These are phyloP conservation scores for Xeromyces bisporus DNA, from an alignment of 495 filamentous ascomycete genomes.

Conservation along the genomic window DNA sequence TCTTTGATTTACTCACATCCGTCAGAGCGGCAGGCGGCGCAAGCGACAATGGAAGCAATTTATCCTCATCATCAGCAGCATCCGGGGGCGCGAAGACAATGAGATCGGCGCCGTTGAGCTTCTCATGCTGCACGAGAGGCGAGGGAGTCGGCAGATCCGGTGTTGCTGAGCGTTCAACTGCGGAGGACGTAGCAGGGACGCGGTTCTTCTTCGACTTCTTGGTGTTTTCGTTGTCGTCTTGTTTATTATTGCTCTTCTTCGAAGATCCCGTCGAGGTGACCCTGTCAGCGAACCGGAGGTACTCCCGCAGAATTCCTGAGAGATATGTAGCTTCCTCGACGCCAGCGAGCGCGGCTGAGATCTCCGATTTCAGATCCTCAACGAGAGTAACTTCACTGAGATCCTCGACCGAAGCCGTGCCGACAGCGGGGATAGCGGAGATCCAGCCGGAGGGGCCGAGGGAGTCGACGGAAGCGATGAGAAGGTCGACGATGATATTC, in stretches of 20 bases:
- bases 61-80: slow-evolving; percentile 20
- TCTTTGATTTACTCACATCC: slow-evolving; percentile 36
- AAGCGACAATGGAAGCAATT: slow-evolving; percentile 49
- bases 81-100: slow-evolving; percentile 19
- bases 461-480: slow-evolving; percentile 65
- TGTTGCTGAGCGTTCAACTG: not conserved
- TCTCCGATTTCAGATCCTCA: slow-evolving; percentile 49
- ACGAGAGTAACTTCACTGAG: slow-evolving; percentile 45
- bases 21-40: slow-evolving; percentile 40
- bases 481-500: slow-evolving; percentile 42
- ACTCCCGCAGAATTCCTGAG: slow-evolving; percentile 49
- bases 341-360: slow-evolving; percentile 60
- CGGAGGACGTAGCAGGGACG: not conserved
- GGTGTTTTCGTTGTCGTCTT: slow-evolving; percentile 1
- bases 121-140: slow-evolving; percentile 18
- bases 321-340: slow-evolving; percentile 58
- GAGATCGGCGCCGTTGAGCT: slow-evolving; percentile 27
- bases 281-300: slow-evolving; percentile 45
- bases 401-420: slow-evolving; percentile 15
- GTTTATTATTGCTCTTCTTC: not conserved
- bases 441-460: slow-evolving; percentile 77
- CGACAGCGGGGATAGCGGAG: slow-evolving; percentile 35
- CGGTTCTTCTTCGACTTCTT: too few species aligned
- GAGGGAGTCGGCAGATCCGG: slow-evolving; percentile 7
- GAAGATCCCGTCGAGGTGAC: slow-evolving; percentile 11